phyloP scores from a whole-genome alignment of 768 basidiomycete species.

The Tremella fuciformis region DNA sequence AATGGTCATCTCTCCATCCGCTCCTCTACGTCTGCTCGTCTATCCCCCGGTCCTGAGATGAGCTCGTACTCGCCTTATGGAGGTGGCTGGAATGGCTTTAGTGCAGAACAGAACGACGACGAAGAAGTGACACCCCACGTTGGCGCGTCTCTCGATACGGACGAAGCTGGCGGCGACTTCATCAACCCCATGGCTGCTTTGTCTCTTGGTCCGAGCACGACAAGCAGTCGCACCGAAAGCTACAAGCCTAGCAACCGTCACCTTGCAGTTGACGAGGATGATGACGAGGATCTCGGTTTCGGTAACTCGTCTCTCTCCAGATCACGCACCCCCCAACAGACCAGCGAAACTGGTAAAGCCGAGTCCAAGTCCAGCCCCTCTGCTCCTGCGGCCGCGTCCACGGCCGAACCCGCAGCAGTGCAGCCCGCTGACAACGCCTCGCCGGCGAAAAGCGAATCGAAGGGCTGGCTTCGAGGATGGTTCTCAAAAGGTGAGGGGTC shows the following conservation, averaged over 20 bases:
- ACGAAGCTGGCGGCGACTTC: constrained; percentile 20
- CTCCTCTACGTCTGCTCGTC: not conserved
- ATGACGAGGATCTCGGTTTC: constrained; percentile 85
- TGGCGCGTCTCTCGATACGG: not conserved
- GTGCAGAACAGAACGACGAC: not conserved
- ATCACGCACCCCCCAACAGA: constrained; percentile 22
- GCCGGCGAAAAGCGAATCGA: constrained; percentile 22
- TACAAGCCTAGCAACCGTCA: constrained; percentile 18
- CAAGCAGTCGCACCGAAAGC: not conserved
- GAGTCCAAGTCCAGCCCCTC: not conserved
- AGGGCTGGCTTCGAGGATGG: constrained; percentile 71
- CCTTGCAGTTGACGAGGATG: constrained; percentile 56
- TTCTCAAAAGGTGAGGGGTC: constrained; percentile 64
- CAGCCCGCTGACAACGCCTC: constrained; percentile 29
- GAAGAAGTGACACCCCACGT: constrained; percentile 5
- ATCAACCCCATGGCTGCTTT: constrained; percentile 47
- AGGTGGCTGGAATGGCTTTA: not conserved
- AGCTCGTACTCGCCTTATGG: not conserved
- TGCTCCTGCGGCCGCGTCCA: constrained; percentile 37
- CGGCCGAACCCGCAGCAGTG: constrained; percentile 3
- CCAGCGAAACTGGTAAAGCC: constrained; percentile 9
- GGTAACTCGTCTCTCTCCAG: constrained; percentile 63
- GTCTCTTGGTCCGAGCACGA: constrained; percentile 17
- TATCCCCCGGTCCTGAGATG: not conserved
- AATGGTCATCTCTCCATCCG: constrained; percentile 23